Base-by-base conservation (phyloP, 1,284 basidiomycete species). In the Moesziomyces antarcticus region DNA sequence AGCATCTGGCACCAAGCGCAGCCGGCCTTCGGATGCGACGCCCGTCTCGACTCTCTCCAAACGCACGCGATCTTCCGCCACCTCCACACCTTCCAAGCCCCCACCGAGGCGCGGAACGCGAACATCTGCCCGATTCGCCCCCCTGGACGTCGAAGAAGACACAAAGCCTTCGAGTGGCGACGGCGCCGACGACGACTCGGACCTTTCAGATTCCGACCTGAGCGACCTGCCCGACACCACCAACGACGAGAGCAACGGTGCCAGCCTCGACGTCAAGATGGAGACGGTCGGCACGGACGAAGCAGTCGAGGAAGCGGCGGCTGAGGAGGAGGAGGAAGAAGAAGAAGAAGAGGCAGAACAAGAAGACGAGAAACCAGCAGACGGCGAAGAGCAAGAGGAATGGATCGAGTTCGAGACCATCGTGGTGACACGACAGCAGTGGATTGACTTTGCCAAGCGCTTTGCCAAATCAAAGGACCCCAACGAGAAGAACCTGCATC, bases 391-490 rank as follows among this genome's bases (percentile, higher is more conserved):
- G 10, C 79, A 81, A 59, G 84, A 85, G 52, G 68, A 64, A 27
- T 78, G 81, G 63, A 73, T 81, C 57, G 81, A 82, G 48, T 82
- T 77, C 44, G 78, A 82, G 88, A 88, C 66, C 91, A 88, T 94
- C 68, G 92, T 91, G 77, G 88, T 90, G 16, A 92, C 91, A n/a
- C 86, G 72, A 8, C 51, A 66, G 18, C 80, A 82, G 21, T 83
- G 93, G 93, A 89, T 92, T 72, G 87, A 87, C 44, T 88, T 94
- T 53, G 87, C 88, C 14, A 88, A 89, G 35, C 88, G 85, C 33
- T 94, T 94, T 78, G 88, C 89, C 76, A 89, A 88, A 45, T 89
- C 91, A 3, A 90, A 89, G 7, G 90, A 94, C 82, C 91, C 91
- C 66, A 86, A 89, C 45, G 93, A 95, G 85, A 91, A 90, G 84